Evolutionary conservation across 345 rosid genomes (phyloP), one percentile per base, ranked within the genome.

Genomic region (Psidium friedrichsthalianum): DNA sequence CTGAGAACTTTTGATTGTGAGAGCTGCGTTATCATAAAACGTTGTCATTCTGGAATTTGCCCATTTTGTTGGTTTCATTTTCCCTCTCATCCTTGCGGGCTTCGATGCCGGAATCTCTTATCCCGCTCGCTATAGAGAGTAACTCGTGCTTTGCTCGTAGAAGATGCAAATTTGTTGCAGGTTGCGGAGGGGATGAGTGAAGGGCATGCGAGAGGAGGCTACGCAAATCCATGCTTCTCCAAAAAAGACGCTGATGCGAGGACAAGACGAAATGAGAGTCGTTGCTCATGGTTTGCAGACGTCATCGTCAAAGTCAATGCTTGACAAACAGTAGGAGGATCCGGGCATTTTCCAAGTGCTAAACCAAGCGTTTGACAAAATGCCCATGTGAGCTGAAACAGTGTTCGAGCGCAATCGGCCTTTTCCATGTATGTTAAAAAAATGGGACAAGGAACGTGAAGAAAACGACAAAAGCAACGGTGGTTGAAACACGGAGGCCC

Each of bases 171-270:
- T 69, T 51, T 24, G 12, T 87, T 3, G 2, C 3, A 32, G 87
- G 83, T 1, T 40, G 86, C 86, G n/a, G 8, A 56, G 61, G 61
- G 61, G 1, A 25, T 13, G 61, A 13, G 1, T 10, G 61, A 56
- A 22, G 61, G 61, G 61, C 61, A 56, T 56, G 61, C 13, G 61
- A 56, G 59, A n/a, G 21, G 88, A 86, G 74, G 83, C 85, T 8
- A 49, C 42, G 24, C 69, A 86, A 56, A 69, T 87, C 40, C 76
- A 58, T 16, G 89, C 80, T 84, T 86, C 84, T 40, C 87, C 55
- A 40, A 3, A 40, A 74, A 82, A 44, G 89, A 89, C n/a, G 88
- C 82, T 56, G 61, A 56, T 24, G 61, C 1, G 61, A 4, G 11
- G 61, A 11, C 13, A 2, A 3, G 61, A 56, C 24, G 61, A 56